A percentile compares a stretch with the other conserved stretches of the same genome.
Conservation (phyloP, 2,329 filamentous ascomycete species). For the Arthroderma sp. region DNA sequence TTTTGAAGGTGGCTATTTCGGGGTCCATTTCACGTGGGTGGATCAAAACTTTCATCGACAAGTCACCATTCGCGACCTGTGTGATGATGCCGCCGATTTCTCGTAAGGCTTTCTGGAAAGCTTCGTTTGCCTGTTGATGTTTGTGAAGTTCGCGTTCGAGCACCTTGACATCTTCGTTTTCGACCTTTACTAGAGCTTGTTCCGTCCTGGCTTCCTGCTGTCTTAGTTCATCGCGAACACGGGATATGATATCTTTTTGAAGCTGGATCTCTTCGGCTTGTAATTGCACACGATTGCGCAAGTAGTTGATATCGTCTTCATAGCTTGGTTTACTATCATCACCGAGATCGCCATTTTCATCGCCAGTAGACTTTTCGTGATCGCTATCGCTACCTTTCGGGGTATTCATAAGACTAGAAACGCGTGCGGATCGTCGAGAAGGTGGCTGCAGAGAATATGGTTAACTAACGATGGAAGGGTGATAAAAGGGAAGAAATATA, state of each 20-base stretch:
- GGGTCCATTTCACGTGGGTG: constrained; percentile 95
- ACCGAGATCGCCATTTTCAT: constrained; percentile 34
- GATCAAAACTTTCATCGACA: constrained; percentile 94
- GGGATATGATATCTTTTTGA: constrained; percentile 73
- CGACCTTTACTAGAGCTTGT: constrained; percentile 66
- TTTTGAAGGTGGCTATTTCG: constrained; percentile 94
- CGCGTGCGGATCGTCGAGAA: constrained; percentile 23
- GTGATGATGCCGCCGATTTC: constrained; percentile 98
- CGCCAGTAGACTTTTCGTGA: constrained; percentile 27
- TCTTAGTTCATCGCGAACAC: constrained; percentile 71
- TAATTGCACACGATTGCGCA: constrained; percentile 83
- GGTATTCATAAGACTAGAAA: constrained; percentile 23
- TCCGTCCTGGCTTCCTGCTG: constrained; percentile 78
- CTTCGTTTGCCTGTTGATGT: constrained; percentile 94
- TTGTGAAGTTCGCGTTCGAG: constrained; percentile 91
- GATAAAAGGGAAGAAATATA: constrained; percentile 17
- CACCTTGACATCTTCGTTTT: constrained; percentile 74
- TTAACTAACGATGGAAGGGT: not conserved
- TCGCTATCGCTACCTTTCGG: constrained; percentile 17
- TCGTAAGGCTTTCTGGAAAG: constrained; percentile 90
- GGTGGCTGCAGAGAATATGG: constrained; percentile 20
- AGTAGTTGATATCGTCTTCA: constrained; percentile 69
- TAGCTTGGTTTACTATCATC: constrained; percentile 45
- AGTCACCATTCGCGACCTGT: constrained; percentile 83
- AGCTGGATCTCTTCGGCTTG: constrained; percentile 84